Evolutionary conservation across 495 filamentous ascomycete genomes (phyloP), one percentile per base, ranked within the genome.

Genomic region (Neurospora sp.): DNA sequence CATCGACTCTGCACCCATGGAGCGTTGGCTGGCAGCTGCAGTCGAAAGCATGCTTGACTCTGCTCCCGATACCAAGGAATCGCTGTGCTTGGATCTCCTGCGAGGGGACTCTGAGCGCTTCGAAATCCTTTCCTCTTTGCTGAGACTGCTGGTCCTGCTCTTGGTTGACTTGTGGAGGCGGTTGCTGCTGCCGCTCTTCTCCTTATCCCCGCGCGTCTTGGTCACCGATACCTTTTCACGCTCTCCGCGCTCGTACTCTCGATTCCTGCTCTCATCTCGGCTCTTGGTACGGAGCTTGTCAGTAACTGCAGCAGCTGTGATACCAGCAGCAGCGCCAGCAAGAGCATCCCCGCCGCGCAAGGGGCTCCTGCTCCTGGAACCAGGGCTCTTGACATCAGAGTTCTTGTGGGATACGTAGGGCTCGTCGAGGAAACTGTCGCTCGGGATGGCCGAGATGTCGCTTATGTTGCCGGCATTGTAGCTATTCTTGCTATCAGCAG

Each of bases 361-460:
- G 1, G 83, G 80, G 53, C 82, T 84, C 73, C 75, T 77, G 39
- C 80, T 77, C 69, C 81, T 72, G 16, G 40, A 44, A 8, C 70
- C 69, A 35, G 53, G 78, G 69, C 79, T 82, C 69, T 81, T 81
- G 70, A 74, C 70, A 37, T 83, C 82, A 2, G 79, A 80, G 45
- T 75, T 75, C 69, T 69, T 73, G 31, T 76, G 74, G 4, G 72
- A 80, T 35, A 74, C 79, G 71, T 70, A 76, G 8, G 74, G 75
- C 3, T 82, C 82, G 77, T 97, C 94, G 14, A 98, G 85, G 86
- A 98, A 94, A 81, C 92, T 95, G 78, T 97, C 92, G 37, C 91
- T 89, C 16, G 94, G 94, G 86, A 97, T 96, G 12, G 91, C 93
- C 0, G 94, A 98, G 39, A 98, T 92, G 70, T 97, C 94, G 1